These are phyloP conservation scores for Chlamydomonas sphaeroides DNA, from an alignment of 139 green algal species.

Conservation along the genomic window DNA sequence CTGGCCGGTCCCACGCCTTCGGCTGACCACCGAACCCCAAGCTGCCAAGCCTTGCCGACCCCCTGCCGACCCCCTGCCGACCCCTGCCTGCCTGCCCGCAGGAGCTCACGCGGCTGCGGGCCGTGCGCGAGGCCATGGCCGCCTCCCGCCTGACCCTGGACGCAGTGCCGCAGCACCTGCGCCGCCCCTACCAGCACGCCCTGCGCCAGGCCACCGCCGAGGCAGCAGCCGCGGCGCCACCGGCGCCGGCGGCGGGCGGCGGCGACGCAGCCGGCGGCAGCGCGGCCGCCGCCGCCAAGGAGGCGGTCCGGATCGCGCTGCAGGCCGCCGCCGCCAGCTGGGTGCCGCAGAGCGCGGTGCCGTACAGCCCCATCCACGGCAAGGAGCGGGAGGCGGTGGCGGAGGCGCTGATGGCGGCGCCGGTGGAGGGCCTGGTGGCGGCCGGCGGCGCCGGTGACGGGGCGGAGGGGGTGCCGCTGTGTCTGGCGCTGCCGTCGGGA, in stretches of 20 bases:
- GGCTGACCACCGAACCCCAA: neutral
- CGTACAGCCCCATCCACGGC: neutral
- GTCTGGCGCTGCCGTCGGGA: neutral
- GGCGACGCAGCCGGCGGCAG: neutral
- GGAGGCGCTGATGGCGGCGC: too few relatives aligned
- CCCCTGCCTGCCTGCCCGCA: neutral
- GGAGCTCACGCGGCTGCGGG: neutral
- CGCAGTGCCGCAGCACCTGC: constrained; percentile 9
- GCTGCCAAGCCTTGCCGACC: neutral
- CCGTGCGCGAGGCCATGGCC: constrained; percentile 18
- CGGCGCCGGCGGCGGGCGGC: neutral
- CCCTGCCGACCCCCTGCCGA: too few relatives aligned
- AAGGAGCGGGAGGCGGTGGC: too few relatives aligned
- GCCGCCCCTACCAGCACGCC: neutral
- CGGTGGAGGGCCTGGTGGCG: too few relatives aligned
- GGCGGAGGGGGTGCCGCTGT: too few relatives aligned
- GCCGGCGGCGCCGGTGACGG: too few relatives aligned
- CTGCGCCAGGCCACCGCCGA: constrained; percentile 1
- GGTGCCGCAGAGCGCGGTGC: constrained; percentile 6
- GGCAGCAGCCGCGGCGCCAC: neutral
- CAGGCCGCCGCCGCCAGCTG: constrained; percentile 1
- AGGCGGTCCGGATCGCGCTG: neutral
- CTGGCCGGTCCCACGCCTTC: too few relatives aligned
- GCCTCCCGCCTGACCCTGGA: constrained; percentile 29
- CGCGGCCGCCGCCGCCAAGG: neutral